Percentiles rank a stretch among this genome's conserved stretches.
Conservation (phyloP, 2,329 filamentous ascomycete genomes). For the Sporothrix phasma region DNA sequence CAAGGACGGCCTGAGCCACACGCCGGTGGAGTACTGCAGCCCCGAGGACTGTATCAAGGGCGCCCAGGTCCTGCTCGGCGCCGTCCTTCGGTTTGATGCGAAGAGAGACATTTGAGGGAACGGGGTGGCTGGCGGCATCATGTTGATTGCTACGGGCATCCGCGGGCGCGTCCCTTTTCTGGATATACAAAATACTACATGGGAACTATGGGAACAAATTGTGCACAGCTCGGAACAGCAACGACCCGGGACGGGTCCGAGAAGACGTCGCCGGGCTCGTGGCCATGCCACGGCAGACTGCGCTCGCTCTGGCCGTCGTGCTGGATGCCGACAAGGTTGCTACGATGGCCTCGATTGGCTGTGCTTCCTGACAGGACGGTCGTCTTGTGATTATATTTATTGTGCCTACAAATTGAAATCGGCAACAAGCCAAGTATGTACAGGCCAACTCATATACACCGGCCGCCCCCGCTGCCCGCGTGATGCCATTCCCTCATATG, state of each 20-base stretch:
- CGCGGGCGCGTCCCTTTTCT: neutral
- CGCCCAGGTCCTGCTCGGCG: conserved; percentile 24
- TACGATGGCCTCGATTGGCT: neutral
- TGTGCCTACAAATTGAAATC: too few relatives aligned
- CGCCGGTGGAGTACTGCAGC: conserved; percentile 28
- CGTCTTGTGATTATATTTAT: too few relatives aligned
- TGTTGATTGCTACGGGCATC: neutral
- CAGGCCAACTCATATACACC: neutral
- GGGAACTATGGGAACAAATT: too few relatives aligned
- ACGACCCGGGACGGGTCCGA: neutral
- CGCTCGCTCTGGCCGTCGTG: neutral
- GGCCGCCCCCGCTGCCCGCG: neutral
- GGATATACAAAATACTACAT: neutral
- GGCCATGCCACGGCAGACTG: neutral
- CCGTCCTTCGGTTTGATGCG: conserved; percentile 21
- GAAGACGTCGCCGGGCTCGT: neutral
- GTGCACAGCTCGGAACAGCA: too few relatives aligned
- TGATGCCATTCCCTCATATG: conserved; percentile 14
- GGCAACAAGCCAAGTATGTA: neutral
- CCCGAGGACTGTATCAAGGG: conserved; percentile 27
- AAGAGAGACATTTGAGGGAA: neutral
- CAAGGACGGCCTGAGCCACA: conserved; percentile 30
- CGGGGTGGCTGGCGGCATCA: neutral
- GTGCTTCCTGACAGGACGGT: neutral
- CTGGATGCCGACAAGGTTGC: neutral